Evolutionary conservation across 208 protist species (phyloP), one percentile per base, ranked within the genome.

Genomic region (Wallacemonas rigidus): DNA sequence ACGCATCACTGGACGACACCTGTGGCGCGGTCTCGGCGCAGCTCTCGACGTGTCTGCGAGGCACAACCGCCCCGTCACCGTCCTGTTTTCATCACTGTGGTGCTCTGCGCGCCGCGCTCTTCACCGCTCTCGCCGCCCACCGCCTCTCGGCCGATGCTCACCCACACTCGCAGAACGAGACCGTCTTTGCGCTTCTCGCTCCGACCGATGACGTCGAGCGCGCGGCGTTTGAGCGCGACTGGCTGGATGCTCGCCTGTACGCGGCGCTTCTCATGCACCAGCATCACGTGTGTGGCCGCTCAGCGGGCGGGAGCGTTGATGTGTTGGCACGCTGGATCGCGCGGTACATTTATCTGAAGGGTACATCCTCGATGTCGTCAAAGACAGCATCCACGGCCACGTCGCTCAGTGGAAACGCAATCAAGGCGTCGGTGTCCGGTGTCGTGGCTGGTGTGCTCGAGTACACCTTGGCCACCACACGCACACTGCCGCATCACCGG

Each of bases 381-480:
- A 50, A 6, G 6, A 50, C 45, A 12, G 45, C 58, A 6, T 41
- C 35, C 40, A n/a, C 58, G 8, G 41, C 17, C 63, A 69, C 17
- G 43, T 39, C 17, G 43, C 17, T 67, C 67, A 35, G 63, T 64
- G 5, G 50, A 15, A 17, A 55, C 63, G 64, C 9, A 11, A 3
- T 2, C 47, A 14, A 36, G 56, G 63, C 72, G 44, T 35, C 43
- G 43, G 26, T 82, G 44, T 71, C 75, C 58, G 88, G 88, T 60
- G 77, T 93, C 5, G 71, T 91, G 1, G 77, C 83, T 12, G 88
- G 88, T 63, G 53, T 93, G 26, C 48, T 93, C n/a, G 85, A 90
- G 60, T 88, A 85, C 76, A 67, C 88, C 4, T 67, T 90, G 73
- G 77, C 56, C 51, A 39, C 71, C 39, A 79, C 74, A 57, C 71